These are phyloP conservation scores for Auricularia sp. DNA, from an alignment of 768 basidiomycete genomes.

Conservation along the genomic window DNA sequence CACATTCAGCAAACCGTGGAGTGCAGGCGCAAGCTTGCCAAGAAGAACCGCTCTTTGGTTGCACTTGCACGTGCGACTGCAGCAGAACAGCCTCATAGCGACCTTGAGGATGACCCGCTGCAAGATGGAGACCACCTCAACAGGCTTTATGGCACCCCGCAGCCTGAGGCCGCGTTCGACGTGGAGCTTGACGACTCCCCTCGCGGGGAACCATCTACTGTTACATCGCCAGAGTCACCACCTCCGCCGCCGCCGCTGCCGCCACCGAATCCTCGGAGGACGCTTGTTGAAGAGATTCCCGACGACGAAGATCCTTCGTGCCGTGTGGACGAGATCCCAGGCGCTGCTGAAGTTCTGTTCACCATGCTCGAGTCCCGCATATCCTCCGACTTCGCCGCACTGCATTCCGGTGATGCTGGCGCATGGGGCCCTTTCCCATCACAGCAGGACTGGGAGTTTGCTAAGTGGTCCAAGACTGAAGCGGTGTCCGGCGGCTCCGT, in stretches of 20 bases:
- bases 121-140: neutral
- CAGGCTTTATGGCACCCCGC: neutral
- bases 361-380: neutral
- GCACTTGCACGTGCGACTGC: neutral
- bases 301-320: neutral
- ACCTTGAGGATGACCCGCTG: neutral
- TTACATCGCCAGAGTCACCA: neutral
- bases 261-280: neutral
- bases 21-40: too few relatives aligned
- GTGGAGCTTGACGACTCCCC: neutral
- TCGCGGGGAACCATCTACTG: neutral
- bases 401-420: neutral
- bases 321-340: too few relatives aligned
- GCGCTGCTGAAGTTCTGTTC: neutral
- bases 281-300: neutral
- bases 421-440: neutral
- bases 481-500: neutral
- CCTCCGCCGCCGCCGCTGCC: neutral
- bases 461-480: neutral
- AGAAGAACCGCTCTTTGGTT: neutral
- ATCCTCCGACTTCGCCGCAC: neutral
- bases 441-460: neutral
- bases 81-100: neutral
- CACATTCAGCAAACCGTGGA: too few relatives aligned
- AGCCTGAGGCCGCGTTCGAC: neutral